Percentiles rank a stretch among this genome's conserved stretches.
Evolutionary conservation across 345 rosid species (phyloP).

Genomic region (Aurinia saxatilis): DNA sequence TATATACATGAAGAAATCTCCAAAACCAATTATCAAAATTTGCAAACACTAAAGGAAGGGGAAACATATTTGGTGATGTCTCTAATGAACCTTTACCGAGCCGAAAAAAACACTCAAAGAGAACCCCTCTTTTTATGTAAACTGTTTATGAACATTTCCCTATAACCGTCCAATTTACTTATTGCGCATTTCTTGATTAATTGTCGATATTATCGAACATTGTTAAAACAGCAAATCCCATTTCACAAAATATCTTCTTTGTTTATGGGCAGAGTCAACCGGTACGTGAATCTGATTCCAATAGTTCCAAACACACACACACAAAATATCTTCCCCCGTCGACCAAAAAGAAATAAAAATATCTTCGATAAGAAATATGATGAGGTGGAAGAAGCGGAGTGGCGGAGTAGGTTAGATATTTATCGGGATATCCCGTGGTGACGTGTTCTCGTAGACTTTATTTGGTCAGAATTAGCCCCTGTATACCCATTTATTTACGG

Average conservation of each 20-base stretch:
- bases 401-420: conserved; percentile 23
- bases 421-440: background rate
- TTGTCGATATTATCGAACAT: too few species aligned
- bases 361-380: background rate
- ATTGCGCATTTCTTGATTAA: too few species aligned
- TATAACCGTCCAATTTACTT: too few species aligned
- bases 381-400: conserved; percentile 23
- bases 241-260: background rate
- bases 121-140: too few species aligned
- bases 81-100: too few species aligned
- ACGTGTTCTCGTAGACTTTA: conserved; percentile 23
- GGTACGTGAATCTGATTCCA: conserved; percentile 10
- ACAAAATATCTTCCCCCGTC: conserved; percentile 18
- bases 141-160: too few species aligned
- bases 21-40: too few species aligned
- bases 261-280: background rate
- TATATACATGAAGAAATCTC: too few species aligned
- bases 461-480: background rate
- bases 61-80: too few species aligned
- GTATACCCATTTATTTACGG: background rate
- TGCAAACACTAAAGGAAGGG: too few species aligned
- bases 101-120: too few species aligned
- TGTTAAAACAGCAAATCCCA: too few species aligned
- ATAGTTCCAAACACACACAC: background rate
- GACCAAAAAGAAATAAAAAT: background rate